Base-by-base conservation (phyloP, 106 monocot species). In the Apostasia shenzhenica region DNA sequence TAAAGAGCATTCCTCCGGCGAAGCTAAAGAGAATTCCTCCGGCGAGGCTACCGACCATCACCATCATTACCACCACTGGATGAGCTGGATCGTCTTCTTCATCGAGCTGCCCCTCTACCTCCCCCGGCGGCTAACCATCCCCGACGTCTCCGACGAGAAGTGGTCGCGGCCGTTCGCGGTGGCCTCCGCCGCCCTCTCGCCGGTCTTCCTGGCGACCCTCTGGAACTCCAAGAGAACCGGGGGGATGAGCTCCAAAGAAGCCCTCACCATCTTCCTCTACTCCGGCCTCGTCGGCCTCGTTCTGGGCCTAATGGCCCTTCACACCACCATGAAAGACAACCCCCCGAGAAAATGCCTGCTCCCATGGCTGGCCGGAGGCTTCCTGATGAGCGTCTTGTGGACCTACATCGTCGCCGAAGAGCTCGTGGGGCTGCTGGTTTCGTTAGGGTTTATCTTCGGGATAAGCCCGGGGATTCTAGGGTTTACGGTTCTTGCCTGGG, bases 321-420 rank as follows among this genome's bases (percentile, higher is more conserved):
- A 49, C 59, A 73, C 76, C 2, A 86, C 77, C 2, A 70, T 52
- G 5, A 55, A 57, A 7, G 55, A 39, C 2, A 53, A 46, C 46
- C 86, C 86, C 0, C 86, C 82, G 1, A 76, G 42, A 37, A 74
- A 71, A 11, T 75, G 14, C 11, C 14, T 73, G 42, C 62, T 82
- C 40, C 76, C 79, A 8, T 86, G 86, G 86, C 66, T 86, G 7
- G 73, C 77, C 0, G 80, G 73, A 14, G 86, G 86, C 14, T 86
- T 86, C 46, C 26, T 86, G 63, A 86, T 86, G 86, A 86, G 86
- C 46, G 82, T 86, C n/a, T 52, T 77, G 4, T 86, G 86, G 86
- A 73, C 86, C 0, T 86, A 82, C 71, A 73, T 80, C 54, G 73
- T 73, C 2, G 82, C 86, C 1, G 67, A 69, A 51, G 86, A 86